Evolutionary conservation across 1,139 yeast species (phyloP).

Genomic region (Zygosaccharomyces pseudobailii): DNA sequence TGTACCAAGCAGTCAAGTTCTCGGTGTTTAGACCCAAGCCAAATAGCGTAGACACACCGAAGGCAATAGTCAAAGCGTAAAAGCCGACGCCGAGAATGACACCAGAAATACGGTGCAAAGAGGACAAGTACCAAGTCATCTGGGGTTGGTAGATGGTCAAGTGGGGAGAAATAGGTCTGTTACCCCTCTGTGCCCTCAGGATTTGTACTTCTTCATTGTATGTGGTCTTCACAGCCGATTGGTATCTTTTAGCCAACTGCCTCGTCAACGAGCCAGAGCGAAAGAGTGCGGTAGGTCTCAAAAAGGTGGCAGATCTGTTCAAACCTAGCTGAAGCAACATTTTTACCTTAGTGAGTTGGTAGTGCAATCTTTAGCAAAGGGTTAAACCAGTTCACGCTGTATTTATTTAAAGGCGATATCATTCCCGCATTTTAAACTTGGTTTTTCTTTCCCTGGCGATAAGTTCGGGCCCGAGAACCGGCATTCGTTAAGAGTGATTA

Average conservation of each 20-base stretch:
- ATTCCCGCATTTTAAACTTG: background rate
- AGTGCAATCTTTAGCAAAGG: background rate
- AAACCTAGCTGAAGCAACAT: constrained; percentile 12
- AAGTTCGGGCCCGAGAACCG: background rate
- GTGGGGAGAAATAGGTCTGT: constrained; percentile 92
- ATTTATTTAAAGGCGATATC: background rate
- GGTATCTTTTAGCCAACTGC: constrained; percentile 7
- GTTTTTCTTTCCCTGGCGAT: background rate
- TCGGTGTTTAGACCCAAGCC: constrained; percentile 64
- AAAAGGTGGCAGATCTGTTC: constrained; percentile 6
- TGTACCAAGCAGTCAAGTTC: constrained; percentile 45
- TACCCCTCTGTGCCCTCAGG: constrained; percentile 73
- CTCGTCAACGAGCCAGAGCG: constrained; percentile 7
- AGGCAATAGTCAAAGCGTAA: constrained; percentile 70
- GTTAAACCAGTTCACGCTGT: background rate
- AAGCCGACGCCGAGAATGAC: constrained; percentile 73
- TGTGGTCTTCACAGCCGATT: constrained; percentile 54
- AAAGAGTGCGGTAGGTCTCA: constrained; percentile 9
- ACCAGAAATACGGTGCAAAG: constrained; percentile 85
- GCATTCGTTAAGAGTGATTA: background rate
- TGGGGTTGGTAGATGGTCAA: constrained; percentile 86
- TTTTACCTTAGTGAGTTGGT: background rate
- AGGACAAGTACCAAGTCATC: constrained; percentile 74
- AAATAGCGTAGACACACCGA: constrained; percentile 64
- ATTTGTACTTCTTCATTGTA: constrained; percentile 62